Conservation (phyloP, 2,329 filamentous ascomycete species). For the Diplodia corticola region DNA sequence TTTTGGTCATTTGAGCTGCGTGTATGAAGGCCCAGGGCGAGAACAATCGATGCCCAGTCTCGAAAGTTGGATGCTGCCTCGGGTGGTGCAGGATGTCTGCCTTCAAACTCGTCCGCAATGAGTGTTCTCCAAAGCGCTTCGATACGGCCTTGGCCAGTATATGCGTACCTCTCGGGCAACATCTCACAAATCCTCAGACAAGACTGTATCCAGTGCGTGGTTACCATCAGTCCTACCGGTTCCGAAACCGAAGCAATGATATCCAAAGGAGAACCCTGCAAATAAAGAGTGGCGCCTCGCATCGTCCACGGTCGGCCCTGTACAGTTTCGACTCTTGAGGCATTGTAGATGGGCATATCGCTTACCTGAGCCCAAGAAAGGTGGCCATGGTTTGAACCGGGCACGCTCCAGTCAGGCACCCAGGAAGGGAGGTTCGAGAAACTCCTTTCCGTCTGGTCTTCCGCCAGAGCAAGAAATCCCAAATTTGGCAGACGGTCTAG, state of each 20-base stretch:
- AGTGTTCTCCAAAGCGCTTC: slow-evolving; percentile 1
- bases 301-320: too few relatives aligned
- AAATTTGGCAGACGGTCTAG: neutral
- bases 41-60: neutral
- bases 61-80: neutral
- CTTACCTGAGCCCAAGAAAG: neutral
- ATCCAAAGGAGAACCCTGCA: neutral
- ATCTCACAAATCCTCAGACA: neutral
- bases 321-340: neutral
- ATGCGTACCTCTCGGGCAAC: neutral
- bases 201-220: neutral
- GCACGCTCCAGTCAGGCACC: slow-evolving; percentile 6
- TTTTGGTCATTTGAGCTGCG: neutral
- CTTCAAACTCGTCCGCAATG: neutral
- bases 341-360: neutral
- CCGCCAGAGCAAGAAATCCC: neutral
- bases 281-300: too few relatives aligned
- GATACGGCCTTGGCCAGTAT: neutral
- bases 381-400: neutral
- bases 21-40: neutral
- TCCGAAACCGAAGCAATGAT: neutral
- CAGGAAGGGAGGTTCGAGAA: neutral
- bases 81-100: neutral
- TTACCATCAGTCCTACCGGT: neutral
- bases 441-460: neutral